Evolutionary conservation across 1,139 yeast genomes (phyloP).

Genomic region (Entelexis paramagnoliae): DNA sequence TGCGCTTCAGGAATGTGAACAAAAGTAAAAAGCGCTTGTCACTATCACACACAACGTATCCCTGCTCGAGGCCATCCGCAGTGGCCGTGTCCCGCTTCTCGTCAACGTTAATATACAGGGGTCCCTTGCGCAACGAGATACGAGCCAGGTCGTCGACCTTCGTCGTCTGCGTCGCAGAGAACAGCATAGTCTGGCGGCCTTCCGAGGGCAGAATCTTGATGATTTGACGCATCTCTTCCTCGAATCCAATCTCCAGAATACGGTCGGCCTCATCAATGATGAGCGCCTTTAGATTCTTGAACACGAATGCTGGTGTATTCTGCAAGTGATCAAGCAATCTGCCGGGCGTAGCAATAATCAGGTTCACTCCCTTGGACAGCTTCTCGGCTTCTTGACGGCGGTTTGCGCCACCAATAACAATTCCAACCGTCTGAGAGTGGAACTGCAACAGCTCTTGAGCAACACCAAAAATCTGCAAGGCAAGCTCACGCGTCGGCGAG

Average conservation of each 20-base stretch:
- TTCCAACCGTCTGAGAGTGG: conserved; percentile 90
- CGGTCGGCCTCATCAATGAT: conserved; percentile 97
- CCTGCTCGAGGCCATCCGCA: conserved; percentile 95
- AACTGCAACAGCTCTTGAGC: conserved; percentile 86
- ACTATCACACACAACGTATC: conserved; percentile 93
- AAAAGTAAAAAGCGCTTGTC: conserved; percentile 84
- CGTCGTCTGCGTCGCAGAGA: conserved; percentile 97
- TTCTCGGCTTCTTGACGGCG: conserved; percentile 96
- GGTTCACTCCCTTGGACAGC: conserved; percentile 82
- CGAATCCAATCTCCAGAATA: conserved; percentile 92
- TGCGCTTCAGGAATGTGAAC: conserved; percentile 87
- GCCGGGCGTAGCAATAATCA: conserved; percentile 95
- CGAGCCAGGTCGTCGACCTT: conserved; percentile 97
- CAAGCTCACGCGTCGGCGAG: conserved; percentile 85
- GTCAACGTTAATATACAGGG: conserved; percentile 88
- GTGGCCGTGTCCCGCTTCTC: conserved; percentile 72
- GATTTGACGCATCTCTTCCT: conserved; percentile 96
- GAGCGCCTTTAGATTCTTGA: conserved; percentile 85
- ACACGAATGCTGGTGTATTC: conserved; percentile 87
- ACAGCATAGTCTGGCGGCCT: conserved; percentile 91
- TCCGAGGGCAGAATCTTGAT: conserved; percentile 87
- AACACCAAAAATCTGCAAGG: conserved; percentile 93
- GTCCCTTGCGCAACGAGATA: conserved; percentile 89
- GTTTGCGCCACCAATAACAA: conserved; percentile 97
- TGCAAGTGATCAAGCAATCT: conserved; percentile 92